Evolutionary conservation across 495 filamentous ascomycete genomes (phyloP).

Genomic region (Cladorrhinum samala): DNA sequence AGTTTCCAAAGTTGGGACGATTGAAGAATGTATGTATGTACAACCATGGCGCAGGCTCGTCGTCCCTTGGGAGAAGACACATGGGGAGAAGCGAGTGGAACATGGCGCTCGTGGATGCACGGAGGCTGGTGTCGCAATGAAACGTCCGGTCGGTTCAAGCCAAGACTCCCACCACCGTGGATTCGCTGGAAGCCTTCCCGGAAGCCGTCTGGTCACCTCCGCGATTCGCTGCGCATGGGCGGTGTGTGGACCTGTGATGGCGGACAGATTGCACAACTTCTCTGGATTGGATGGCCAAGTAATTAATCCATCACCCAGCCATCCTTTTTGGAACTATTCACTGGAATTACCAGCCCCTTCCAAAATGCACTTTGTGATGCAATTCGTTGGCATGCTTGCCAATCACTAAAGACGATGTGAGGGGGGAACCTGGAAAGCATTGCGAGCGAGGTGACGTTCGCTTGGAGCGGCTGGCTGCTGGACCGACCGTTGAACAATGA

Average conservation of each 20-base stretch:
- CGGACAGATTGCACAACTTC: constrained; percentile 20
- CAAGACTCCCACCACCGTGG: constrained; percentile 14
- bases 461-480: too few relatives aligned
- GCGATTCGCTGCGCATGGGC: constrained; percentile 26
- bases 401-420: not conserved
- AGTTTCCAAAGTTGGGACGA: too few relatives aligned
- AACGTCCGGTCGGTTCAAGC: constrained; percentile 11
- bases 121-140: too few relatives aligned
- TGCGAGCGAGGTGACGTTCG: too few relatives aligned
- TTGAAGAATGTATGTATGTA: too few relatives aligned
- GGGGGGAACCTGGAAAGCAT: not conserved
- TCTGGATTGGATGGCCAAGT: constrained; percentile 25
- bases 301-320: too few relatives aligned
- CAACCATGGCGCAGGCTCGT: too few relatives aligned
- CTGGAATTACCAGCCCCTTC: not conserved
- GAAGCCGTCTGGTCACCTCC: constrained; percentile 14
- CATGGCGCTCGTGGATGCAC: too few relatives aligned
- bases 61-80: too few relatives aligned
- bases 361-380: not conserved
- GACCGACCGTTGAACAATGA: too few relatives aligned
- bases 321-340: too few relatives aligned
- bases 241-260: constrained; percentile 21
- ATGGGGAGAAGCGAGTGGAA: too few relatives aligned
- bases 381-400: not conserved
- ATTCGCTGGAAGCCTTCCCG: constrained; percentile 20